These are phyloP conservation scores for Dothistroma pini DNA, from an alignment of 2,329 filamentous ascomycete species.

Conservation along the genomic window DNA sequence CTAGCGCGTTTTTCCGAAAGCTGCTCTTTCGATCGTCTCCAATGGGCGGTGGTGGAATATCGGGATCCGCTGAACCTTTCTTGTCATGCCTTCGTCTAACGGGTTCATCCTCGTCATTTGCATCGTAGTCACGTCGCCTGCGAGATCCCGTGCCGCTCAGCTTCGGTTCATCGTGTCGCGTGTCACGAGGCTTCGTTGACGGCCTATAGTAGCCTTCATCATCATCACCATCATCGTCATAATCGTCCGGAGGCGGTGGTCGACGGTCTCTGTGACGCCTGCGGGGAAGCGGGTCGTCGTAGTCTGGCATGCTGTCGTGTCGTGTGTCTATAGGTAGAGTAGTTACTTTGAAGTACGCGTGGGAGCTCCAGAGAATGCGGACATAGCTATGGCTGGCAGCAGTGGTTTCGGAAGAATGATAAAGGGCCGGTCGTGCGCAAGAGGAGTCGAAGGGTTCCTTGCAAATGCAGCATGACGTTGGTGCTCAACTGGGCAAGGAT, in stretches of 20 bases:
- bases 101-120: conserved; percentile 29
- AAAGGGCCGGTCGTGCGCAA: background rate
- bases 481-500: background rate
- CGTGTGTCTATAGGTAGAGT: background rate
- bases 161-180: conserved; percentile 14
- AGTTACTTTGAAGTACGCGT: background rate
- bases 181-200: conserved; percentile 14
- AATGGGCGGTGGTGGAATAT: conserved; percentile 24
- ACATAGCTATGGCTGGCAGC: background rate
- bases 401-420: conserved; percentile 1
- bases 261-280: conserved; percentile 17
- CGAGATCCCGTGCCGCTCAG: conserved; percentile 12
- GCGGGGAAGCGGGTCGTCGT: conserved; percentile 19
- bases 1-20: conserved; percentile 7
- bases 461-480: background rate
- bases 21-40: conserved; percentile 20
- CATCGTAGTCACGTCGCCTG: conserved; percentile 26
- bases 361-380: background rate
- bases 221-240: conserved; percentile 19
- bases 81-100: conserved; percentile 18
- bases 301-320: conserved; percentile 16
- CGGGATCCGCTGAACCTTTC: conserved; percentile 14
- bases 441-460: background rate
- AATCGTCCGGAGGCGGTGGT: conserved; percentile 15
- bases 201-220: conserved; percentile 22